Evolutionary conservation across 2,329 filamentous ascomycete species (phyloP).

Genomic region (Rutstroemia sp.): DNA sequence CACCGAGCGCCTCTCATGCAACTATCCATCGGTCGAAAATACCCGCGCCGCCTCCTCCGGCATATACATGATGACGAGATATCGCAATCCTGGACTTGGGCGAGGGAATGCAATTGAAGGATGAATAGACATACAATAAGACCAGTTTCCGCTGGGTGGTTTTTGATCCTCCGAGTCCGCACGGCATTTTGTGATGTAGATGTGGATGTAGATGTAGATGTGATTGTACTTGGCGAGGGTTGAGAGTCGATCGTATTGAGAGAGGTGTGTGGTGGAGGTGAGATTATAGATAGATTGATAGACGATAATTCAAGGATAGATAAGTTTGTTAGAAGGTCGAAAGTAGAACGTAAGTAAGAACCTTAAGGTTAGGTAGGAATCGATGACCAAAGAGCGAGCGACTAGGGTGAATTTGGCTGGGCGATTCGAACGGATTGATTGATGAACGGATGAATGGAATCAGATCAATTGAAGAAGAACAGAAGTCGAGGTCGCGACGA

Average conservation of each 20-base stretch:
- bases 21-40: not conserved
- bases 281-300: not conserved
- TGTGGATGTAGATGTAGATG: not conserved
- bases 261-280: not conserved
- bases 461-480: too few species aligned
- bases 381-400: not conserved
- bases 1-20: not conserved
- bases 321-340: too few species aligned
- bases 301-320: not conserved
- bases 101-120: not conserved
- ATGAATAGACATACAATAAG: constrained; percentile 47
- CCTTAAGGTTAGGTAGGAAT: too few species aligned
- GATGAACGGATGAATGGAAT: not conserved
- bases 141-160: constrained; percentile 71
- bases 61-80: too few species aligned
- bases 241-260: not conserved
- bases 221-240: too few species aligned
- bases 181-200: constrained; percentile 21
- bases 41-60: not conserved
- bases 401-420: not conserved
- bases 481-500: too few species aligned
- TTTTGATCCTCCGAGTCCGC: constrained; percentile 45
- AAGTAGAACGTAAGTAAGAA: too few species aligned
- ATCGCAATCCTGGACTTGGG: too few species aligned
- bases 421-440: not conserved